phyloP scores from a whole-genome alignment of 805 yeast genomes.

The Ogataea ganodermae region DNA sequence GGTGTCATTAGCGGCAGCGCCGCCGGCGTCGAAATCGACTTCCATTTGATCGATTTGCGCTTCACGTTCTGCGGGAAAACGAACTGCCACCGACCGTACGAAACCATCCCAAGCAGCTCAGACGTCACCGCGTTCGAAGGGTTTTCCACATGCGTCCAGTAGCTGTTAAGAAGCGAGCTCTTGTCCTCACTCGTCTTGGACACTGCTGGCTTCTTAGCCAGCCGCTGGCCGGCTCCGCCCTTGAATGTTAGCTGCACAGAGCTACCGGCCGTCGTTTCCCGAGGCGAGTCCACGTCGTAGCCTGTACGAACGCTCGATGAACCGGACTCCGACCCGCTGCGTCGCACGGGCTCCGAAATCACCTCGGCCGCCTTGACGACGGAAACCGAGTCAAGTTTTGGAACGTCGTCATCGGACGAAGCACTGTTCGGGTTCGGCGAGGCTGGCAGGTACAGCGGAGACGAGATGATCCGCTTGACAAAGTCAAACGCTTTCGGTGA shows the following conservation, averaged over 20 bases:
- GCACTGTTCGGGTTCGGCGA: constrained; percentile 19
- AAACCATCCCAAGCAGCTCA: constrained; percentile 54
- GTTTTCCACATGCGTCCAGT: constrained; percentile 69
- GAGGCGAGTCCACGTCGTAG: background rate
- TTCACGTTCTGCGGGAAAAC: constrained; percentile 77
- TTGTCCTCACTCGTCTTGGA: constrained; percentile 12
- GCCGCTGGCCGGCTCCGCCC: background rate
- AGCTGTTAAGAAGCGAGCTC: constrained; percentile 29
- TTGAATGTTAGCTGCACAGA: constrained; percentile 2
- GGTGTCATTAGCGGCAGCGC: constrained; percentile 82
- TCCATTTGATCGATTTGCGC: constrained; percentile 81
- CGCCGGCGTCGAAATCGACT: constrained; percentile 90
- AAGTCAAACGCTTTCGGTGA: constrained; percentile 31
- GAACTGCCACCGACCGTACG: constrained; percentile 88
- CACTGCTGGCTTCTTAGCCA: constrained; percentile 9
- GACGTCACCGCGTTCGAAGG: constrained; percentile 71
- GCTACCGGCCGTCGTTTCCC: background rate
- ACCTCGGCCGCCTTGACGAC: background rate
- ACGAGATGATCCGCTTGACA: constrained; percentile 36
- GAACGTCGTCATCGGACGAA: constrained; percentile 22
- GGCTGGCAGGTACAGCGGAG: constrained; percentile 28
- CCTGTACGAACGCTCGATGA: background rate
- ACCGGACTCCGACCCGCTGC: constrained; percentile 4
- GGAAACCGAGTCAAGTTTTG: constrained; percentile 19
- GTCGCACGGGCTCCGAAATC: background rate